Percentiles rank a stretch among this genome's conserved stretches.
Conservation (phyloP, 2,329 filamentous ascomycete genomes). For the Cladosporium halotolerans region DNA sequence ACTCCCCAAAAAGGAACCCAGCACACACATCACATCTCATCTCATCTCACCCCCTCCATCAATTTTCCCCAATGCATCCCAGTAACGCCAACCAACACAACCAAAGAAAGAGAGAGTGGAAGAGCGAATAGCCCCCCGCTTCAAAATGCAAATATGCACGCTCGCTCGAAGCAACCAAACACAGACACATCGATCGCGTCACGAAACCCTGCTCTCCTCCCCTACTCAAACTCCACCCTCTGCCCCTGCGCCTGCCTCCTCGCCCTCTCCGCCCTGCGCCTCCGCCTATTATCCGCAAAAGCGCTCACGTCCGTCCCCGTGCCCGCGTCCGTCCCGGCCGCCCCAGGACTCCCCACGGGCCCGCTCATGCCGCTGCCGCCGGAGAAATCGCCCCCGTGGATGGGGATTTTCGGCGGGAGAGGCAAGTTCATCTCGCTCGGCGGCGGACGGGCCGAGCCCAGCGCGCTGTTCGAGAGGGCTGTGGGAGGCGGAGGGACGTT, state of each 20-base stretch:
- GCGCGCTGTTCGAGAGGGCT: constrained; percentile 21
- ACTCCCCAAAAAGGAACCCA: too few species aligned
- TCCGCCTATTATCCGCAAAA: constrained; percentile 49
- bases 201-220: too few species aligned
- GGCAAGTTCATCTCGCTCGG: constrained; percentile 25
- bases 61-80: too few species aligned
- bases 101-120: too few species aligned
- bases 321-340: constrained; percentile 23
- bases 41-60: too few species aligned
- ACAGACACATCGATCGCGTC: too few species aligned
- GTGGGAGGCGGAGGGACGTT: constrained; percentile 26
- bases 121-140: too few species aligned
- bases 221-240: constrained; percentile 44
- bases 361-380: constrained; percentile 23
- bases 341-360: constrained; percentile 38
- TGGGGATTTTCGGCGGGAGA: constrained; percentile 15
- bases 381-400: constrained; percentile 2
- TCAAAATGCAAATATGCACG: too few species aligned
- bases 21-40: too few species aligned
- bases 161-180: too few species aligned
- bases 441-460: constrained; percentile 16
- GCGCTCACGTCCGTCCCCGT: constrained; percentile 36
- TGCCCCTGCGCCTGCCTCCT: constrained; percentile 30
- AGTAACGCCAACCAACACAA: too few species aligned
- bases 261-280: constrained; percentile 49